Base-by-base conservation (phyloP, 495 filamentous ascomycete species). In the Cercophora scortea region DNA sequence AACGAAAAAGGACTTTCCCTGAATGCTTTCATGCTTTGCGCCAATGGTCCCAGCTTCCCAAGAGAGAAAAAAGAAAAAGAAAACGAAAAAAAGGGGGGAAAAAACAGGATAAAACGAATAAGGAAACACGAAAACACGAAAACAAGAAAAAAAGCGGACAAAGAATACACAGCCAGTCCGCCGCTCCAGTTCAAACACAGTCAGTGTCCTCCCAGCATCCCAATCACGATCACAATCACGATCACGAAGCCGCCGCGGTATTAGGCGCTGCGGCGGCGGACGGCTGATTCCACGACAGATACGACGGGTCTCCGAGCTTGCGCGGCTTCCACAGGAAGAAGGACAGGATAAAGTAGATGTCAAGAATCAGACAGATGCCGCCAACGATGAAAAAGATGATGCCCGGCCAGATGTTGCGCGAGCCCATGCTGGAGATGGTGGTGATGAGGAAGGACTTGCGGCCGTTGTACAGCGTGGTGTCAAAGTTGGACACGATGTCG, bases 261-360 rank as follows among this genome's bases (percentile, higher is more conserved):
- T 25, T 25, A 3, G 51, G 46, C 39, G 54, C 56, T 77, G 78
- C 45, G 5, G 51, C 47, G 1, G 84, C 80, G 36, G 86, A 81
- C 18, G 93, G 89, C 63, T 90, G 92, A 71, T 97, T 96, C 94
- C 94, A 99, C 8, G 87, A 89, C 39, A 99, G 78, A 68, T 97
- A 97, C 32, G 89, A 96, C 65, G 96, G 93, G 67, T 99, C 93
- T 32, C 93, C 93, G 42, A 99, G 80, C 86, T 97, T 97, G 56
- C 93, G 91, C 52, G 90, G 93, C 62, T 87, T 92, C 64, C 64
- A 67, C 64, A 97, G 81, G 54, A 96, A 75, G 71, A 96, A 90
- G 9, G 89, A 89, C 53, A 88, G 73, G 11, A 91, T 90, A 70
- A 99, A 99, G 47, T 96, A 60, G 13, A 84, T 76, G 16, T 92